These are phyloP conservation scores for Aspergillus olivimuriae DNA, from an alignment of 495 filamentous ascomycete genomes.

Conservation along the genomic window DNA sequence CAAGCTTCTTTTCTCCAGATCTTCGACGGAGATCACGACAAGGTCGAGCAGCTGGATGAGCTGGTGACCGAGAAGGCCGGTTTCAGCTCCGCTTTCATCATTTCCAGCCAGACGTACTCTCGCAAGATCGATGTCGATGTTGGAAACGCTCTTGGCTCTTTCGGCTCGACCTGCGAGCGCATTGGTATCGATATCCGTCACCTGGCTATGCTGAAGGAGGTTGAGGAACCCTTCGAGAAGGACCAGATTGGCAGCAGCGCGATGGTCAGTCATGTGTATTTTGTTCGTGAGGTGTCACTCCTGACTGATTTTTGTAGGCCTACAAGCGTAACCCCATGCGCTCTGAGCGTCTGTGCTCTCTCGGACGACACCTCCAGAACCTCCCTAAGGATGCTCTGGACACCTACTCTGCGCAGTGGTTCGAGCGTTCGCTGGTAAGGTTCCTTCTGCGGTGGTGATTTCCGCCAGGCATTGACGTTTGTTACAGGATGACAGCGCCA, in stretches of 20 bases:
- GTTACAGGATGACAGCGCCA: slow-evolving; percentile 50
- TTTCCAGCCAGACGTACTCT: slow-evolving; percentile 76
- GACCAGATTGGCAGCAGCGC: slow-evolving; percentile 48
- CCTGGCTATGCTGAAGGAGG: slow-evolving; percentile 70
- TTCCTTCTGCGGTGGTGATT: slow-evolving; percentile 10
- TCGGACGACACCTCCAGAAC: slow-evolving; percentile 64
- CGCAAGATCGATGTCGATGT: slow-evolving; percentile 81
- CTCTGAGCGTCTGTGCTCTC: slow-evolving; percentile 72
- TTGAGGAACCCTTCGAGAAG: slow-evolving; percentile 90
- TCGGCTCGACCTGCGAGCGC: slow-evolving; percentile 75
- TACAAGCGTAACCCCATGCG: slow-evolving; percentile 94
- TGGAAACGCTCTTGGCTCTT: slow-evolving; percentile 69
- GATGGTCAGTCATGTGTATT: slow-evolving; percentile 34
- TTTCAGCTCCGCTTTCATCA: slow-evolving; percentile 64
- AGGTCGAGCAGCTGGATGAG: slow-evolving; percentile 67
- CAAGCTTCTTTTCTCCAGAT: slow-evolving; percentile 77
- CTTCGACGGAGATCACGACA: slow-evolving; percentile 73
- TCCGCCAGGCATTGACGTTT: slow-evolving; percentile 1
- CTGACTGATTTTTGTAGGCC: slow-evolving; percentile 43
- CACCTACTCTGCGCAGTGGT: slow-evolving; percentile 82
- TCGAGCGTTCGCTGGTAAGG: slow-evolving; percentile 57
- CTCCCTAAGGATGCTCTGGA: slow-evolving; percentile 62
- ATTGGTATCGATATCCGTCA: slow-evolving; percentile 73
- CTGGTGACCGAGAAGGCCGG: slow-evolving; percentile 81
- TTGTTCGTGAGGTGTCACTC: neutral